Evolutionary conservation across 192 early-diverging fungal genomes (phyloP), one percentile per base, ranked within the genome.

Genomic region (Coemansia sp.): DNA sequence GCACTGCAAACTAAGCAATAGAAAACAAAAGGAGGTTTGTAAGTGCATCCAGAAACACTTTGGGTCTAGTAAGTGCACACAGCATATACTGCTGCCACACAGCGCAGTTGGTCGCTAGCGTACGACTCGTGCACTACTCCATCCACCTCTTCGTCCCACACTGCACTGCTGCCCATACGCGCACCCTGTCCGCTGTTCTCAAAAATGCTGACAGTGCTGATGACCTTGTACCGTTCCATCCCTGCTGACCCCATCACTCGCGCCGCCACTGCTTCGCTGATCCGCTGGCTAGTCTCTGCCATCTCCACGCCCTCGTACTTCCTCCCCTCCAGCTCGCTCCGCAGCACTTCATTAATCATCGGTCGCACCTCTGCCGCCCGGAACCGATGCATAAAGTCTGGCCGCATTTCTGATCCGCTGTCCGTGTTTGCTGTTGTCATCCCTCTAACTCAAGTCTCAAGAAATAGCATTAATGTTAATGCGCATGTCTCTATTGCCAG

Each of bases 141-240:
- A 26, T 78, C 76, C 0, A 66, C 47, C 53, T 63, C 67, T 1
- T 48, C 52, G 21, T 78, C 76, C 70, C 69, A 73, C 26, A 66
- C 31, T 32, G 62, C 31, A 54, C 49, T 62, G 18, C 57, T 65
- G 2, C 63, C 54, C 76, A 78, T 78, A 50, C 62, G 65, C 5
- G 76, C 62, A 41, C 70, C 76, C 70, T 69, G 70, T 2, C 70
- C 76, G 48, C 19, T 50, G 62, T 61, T 63, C 63, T 78, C 57
- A 21, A 73, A 69, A 26, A 78, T 58, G 21, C 52, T 61, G 44
- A 78, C 63, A 48, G 55, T 78, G 49, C 62, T 69, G 21, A 78
- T 54, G 28, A 69, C 60, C 64, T 78, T 78, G 76, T 73, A 73
- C 54, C 67, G 65, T 58, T 72, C 70, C 66, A 64, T 14, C 23